A percentile compares a stretch with the other conserved stretches of the same genome.
These are phyloP conservation scores for Leishmania mexicana DNA, from an alignment of 208 protist genomes.

Conservation along the genomic window DNA sequence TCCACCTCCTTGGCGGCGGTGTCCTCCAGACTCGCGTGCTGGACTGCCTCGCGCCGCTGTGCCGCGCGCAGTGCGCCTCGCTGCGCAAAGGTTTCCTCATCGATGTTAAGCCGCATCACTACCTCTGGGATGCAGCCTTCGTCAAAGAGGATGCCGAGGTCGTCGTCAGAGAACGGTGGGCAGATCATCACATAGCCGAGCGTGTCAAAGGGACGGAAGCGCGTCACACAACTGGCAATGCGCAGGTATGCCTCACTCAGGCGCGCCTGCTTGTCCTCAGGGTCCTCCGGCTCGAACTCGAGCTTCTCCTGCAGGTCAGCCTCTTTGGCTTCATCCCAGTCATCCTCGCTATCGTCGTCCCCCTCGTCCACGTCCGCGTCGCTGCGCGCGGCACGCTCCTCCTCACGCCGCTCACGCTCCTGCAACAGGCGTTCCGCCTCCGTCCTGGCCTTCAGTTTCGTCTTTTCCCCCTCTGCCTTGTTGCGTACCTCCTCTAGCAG, in stretches of 20 bases:
- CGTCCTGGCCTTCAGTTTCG: conserved; percentile 36
- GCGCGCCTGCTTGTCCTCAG: conserved; percentile 76
- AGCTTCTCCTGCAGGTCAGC: conserved; percentile 63
- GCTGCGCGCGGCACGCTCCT: conserved; percentile 36
- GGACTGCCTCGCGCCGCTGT: conserved; percentile 19
- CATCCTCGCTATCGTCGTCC: conserved; percentile 52
- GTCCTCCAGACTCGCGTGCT: not conserved
- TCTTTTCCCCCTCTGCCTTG: conserved; percentile 59
- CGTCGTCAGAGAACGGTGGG: conserved; percentile 70
- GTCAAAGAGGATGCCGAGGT: conserved; percentile 76
- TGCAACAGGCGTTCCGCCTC: conserved; percentile 63
- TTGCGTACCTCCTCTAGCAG: conserved; percentile 65
- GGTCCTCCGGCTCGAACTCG: conserved; percentile 88
- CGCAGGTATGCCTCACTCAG: conserved; percentile 84
- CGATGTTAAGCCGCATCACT: conserved; percentile 65
- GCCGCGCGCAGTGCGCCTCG: conserved; percentile 26
- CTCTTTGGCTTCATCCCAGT: conserved; percentile 73
- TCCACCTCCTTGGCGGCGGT: not conserved
- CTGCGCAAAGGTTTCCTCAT: conserved; percentile 46
- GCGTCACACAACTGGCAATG: conserved; percentile 80
- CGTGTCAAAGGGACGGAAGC: conserved; percentile 87
- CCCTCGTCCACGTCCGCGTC: conserved; percentile 40
- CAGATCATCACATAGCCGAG: conserved; percentile 90
- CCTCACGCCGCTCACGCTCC: conserved; percentile 49
- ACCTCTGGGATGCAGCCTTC: conserved; percentile 77